Percentiles rank a stretch among this genome's conserved stretches.
Evolutionary conservation across 2,329 filamentous ascomycete genomes (phyloP).

Genomic region (Colletotrichum sp.): DNA sequence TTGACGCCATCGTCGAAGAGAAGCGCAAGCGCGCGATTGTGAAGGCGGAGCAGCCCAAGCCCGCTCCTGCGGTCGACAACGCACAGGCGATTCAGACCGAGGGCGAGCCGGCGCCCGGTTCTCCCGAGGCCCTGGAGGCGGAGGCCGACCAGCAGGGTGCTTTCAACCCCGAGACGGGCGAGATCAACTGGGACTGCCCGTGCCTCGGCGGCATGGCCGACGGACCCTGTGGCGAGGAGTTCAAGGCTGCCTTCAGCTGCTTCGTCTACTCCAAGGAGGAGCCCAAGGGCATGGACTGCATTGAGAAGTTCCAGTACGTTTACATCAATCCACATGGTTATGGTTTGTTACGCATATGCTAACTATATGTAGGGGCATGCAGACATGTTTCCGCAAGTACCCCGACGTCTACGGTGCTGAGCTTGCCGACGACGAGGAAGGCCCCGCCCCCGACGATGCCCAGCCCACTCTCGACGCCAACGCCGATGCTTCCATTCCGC

Average conservation of each 20-base stretch:
- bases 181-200: slow-evolving; percentile 99
- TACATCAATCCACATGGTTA: background rate
- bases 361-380: slow-evolving; percentile 76
- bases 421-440: slow-evolving; percentile 75
- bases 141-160: slow-evolving; percentile 88
- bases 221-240: slow-evolving; percentile 94
- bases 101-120: slow-evolving; percentile 28
- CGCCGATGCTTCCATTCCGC: slow-evolving; percentile 8
- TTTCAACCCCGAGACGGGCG: slow-evolving; percentile 97
- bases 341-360: slow-evolving; percentile 24
- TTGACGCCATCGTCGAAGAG: slow-evolving; percentile 71
- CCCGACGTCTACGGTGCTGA: slow-evolving; percentile 94
- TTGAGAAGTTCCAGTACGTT: slow-evolving; percentile 94
- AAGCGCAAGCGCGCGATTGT: slow-evolving; percentile 57
- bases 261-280: slow-evolving; percentile 96
- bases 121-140: slow-evolving; percentile 69
- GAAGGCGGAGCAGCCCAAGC: slow-evolving; percentile 30
- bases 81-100: slow-evolving; percentile 23
- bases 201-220: slow-evolving; percentile 97
- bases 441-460: slow-evolving; percentile 34
- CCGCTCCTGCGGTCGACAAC: slow-evolving; percentile 22
- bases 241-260: slow-evolving; percentile 95
- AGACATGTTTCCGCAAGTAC: slow-evolving; percentile 92
- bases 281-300: slow-evolving; percentile 97
- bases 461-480: slow-evolving; percentile 32